Base-by-base conservation (phyloP, 1,284 basidiomycete species). In the Bjerkandera adusta region DNA sequence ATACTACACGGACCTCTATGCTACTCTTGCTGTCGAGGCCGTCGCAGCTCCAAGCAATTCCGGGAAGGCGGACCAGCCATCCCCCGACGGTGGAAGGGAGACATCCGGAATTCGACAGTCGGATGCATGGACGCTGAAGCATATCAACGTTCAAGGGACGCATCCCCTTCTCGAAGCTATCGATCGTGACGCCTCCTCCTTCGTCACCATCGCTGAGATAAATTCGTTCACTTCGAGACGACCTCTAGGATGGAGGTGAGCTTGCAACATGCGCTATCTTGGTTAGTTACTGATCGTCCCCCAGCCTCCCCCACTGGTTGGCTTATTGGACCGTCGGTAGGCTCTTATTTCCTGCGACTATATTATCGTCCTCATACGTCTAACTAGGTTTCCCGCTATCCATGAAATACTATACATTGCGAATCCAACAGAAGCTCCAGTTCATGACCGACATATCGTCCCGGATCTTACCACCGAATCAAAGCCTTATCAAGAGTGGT, bases 181-280 rank as follows among this genome's bases (percentile, higher is more conserved):
- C 30, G 67, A 68, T 43, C 57, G 59, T 20, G 66, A 69, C 35
- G 55, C 56, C 1, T 60, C 56, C 7, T 59, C 63, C 0, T 68
- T 63, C 36, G 53, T 69, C 4, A 67, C 59, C 4, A 50, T 67
- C 8, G 45, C 48, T 4, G 68, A 69, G 37, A 57, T 56, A 3
- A 68, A 68, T 37, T 27, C 47, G 0, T 66, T 68, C 43, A 63
- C 63, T 0, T 36, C 33, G 0, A 38, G 51, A 3, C 45, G 60
- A 5, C 67, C 66, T 0, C 20, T 36, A 2, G 52, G 50, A 13
- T 68, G 67, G 67, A 66, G n/a, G n/a, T n/a, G n/a, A n/a, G n/a
- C n/a, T n/a, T n/a, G n/a, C n/a, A n/a, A n/a, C n/a, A n/a, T n/a
- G n/a, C n/a, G n/a, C n/a, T n/a, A n/a, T n/a, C n/a, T n/a, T n/a